These are phyloP conservation scores for Paecilomyces sp. DNA, from an alignment of 2,329 filamentous ascomycete species.

Conservation along the genomic window DNA sequence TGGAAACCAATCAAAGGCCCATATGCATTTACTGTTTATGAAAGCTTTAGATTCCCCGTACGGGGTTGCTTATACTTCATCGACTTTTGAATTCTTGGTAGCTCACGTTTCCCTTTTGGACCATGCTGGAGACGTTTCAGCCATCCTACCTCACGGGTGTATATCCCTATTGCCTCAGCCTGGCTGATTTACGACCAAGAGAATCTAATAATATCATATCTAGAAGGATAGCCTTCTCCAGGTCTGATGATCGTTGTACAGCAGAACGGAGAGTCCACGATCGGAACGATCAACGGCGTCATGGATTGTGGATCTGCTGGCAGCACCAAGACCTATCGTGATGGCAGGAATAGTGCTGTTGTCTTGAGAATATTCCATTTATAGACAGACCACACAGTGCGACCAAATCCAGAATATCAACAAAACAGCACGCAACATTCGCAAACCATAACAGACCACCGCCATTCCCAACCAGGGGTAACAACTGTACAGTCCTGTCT, in stretches of 20 bases:
- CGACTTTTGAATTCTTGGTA: background rate
- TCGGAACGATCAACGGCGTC: background rate
- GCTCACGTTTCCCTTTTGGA: too few species aligned
- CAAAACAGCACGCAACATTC: background rate
- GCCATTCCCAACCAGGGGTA: background rate
- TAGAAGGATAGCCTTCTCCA: background rate
- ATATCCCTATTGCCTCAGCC: background rate
- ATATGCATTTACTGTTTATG: background rate
- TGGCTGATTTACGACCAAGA: background rate
- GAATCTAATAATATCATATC: background rate
- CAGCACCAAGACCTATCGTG: background rate
- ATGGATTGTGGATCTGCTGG: background rate
- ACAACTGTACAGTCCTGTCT: background rate
- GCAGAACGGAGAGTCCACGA: background rate
- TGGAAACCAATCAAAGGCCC: background rate
- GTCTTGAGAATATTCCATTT: background rate
- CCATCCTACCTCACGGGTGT: too few species aligned
- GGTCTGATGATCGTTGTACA: background rate
- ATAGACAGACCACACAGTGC: background rate
- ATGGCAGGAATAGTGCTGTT: background rate
- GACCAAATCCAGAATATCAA: background rate
- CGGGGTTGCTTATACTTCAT: background rate
- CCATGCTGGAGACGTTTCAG: too few species aligned
- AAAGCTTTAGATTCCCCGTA: background rate
- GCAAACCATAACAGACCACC: background rate